These are phyloP conservation scores for Geotrichum klebahnii DNA, from an alignment of 1,139 yeast species.

Conservation along the genomic window DNA sequence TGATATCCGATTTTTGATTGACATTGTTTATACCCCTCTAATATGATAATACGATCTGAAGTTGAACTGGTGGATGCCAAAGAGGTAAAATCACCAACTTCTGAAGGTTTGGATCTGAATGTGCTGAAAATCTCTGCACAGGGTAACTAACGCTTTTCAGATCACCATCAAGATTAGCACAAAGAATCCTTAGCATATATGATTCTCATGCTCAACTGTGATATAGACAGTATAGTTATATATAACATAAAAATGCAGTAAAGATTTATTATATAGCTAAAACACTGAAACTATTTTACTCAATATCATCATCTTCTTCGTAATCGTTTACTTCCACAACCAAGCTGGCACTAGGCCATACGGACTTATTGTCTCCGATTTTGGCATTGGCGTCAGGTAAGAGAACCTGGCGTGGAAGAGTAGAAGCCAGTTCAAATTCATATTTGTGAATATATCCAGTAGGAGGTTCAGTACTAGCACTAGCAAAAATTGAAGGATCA, in stretches of 20 bases:
- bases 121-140: slow-evolving; percentile 7
- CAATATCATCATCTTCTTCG: slow-evolving; percentile 37
- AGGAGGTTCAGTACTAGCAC: slow-evolving; percentile 34
- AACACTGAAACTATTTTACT: neutral
- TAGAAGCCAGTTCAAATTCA: slow-evolving; percentile 49
- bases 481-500: slow-evolving; percentile 20
- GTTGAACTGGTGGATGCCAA: neutral
- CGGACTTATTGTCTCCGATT: slow-evolving; percentile 44
- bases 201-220: neutral
- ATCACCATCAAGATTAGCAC: neutral
- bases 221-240: neutral
- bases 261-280: slow-evolving; percentile 1
- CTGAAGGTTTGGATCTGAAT: neutral
- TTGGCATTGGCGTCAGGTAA: slow-evolving; percentile 30
- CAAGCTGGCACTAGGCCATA: slow-evolving; percentile 61
- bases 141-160: slow-evolving; percentile 12
- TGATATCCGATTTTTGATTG: slow-evolving; percentile 22
- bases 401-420: slow-evolving; percentile 54
- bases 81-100: neutral
- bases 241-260: slow-evolving; percentile 15
- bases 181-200: neutral
- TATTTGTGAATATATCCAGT: slow-evolving; percentile 45
- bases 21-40: too few species aligned
- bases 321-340: slow-evolving; percentile 47
- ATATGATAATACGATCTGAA: neutral